Conservation (phyloP, 192 early-diverging fungal genomes). For the Backusella macrospora region DNA sequence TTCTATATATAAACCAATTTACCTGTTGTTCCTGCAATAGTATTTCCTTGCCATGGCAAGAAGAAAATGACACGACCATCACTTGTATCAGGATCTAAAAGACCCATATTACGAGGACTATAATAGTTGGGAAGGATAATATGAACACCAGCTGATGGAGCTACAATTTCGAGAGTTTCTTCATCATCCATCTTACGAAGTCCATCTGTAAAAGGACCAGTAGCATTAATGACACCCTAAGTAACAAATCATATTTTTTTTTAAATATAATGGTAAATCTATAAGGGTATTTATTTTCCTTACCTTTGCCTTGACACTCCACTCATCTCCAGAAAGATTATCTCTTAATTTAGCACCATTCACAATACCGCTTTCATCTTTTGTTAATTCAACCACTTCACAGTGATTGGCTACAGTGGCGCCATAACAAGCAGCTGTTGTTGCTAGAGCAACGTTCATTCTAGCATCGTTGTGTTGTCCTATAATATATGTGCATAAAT, state of each 20-base stretch:
- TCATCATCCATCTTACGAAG: slow-evolving; percentile 90
- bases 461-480: slow-evolving; percentile 97
- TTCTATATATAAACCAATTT: neutral
- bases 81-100: slow-evolving; percentile 91
- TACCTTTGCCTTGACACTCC: slow-evolving; percentile 79
- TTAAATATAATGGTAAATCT: neutral
- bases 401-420: slow-evolving; percentile 93
- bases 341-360: slow-evolving; percentile 85
- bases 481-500: slow-evolving; percentile 25
- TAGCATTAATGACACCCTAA: slow-evolving; percentile 90
- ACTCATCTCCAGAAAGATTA: slow-evolving; percentile 84
- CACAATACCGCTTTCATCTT: slow-evolving; percentile 64
- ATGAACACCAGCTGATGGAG: slow-evolving; percentile 92
- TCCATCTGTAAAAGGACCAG: slow-evolving; percentile 76
- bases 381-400: slow-evolving; percentile 83
- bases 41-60: slow-evolving; percentile 95
- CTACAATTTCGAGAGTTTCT: slow-evolving; percentile 80
- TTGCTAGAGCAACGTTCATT: slow-evolving; percentile 93
- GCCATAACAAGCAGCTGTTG: slow-evolving; percentile 89
- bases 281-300: neutral
- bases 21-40: slow-evolving; percentile 92
- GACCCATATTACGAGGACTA: slow-evolving; percentile 90
- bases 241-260: neutral
- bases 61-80: slow-evolving; percentile 98
- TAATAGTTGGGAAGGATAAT: slow-evolving; percentile 96